A percentile compares a stretch with the other conserved stretches of the same genome.
Conservation (phyloP, 2,329 filamentous ascomycete species). For the Colletotrichum noveboracense region DNA sequence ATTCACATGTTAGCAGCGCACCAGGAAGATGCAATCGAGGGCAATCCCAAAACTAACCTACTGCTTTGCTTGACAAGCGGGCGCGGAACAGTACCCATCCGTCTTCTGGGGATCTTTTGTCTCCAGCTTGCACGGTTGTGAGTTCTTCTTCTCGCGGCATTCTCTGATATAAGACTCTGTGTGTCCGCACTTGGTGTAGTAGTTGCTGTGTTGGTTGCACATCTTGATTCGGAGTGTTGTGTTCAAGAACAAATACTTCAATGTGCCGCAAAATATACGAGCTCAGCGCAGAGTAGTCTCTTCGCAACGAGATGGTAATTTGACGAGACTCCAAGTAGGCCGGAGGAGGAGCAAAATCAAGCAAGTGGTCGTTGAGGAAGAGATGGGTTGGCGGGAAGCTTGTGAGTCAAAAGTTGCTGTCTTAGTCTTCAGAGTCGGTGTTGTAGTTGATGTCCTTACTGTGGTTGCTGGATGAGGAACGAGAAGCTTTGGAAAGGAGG, state of each 20-base stretch:
- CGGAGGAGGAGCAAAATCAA: neutral
- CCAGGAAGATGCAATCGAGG: neutral
- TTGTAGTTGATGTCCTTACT: neutral
- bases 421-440: neutral
- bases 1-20: neutral
- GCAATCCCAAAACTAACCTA: slow-evolving; percentile 19
- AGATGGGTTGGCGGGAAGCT: neutral
- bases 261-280: neutral
- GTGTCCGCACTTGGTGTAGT: neutral
- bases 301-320: neutral
- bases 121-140: neutral
- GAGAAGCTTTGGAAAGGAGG: neutral
- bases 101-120: neutral
- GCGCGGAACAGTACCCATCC: neutral
- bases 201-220: neutral
- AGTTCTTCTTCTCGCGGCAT: neutral
- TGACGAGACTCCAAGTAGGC: neutral
- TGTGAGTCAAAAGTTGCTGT: neutral
- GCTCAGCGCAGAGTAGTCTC: neutral
- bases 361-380: neutral
- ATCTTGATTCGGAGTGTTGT: neutral
- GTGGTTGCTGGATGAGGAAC: slow-evolving; percentile 1
- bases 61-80: slow-evolving; percentile 8
- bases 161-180: neutral
- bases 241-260: neutral